phyloP scores from a whole-genome alignment of 306 rosid species.

The Cucurbita pepo region DNA sequence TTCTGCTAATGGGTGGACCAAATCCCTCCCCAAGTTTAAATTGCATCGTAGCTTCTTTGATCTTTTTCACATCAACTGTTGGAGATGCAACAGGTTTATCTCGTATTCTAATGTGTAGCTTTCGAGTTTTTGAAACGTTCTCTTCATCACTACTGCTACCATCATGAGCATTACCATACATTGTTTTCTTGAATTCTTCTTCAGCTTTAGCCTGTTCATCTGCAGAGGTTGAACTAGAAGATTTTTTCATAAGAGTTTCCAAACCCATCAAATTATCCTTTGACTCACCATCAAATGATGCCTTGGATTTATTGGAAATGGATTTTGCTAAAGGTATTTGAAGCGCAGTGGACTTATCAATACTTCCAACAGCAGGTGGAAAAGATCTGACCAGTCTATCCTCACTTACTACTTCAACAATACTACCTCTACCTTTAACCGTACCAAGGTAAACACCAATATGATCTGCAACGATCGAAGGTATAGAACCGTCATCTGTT shows the following conservation, averaged over 20 bases:
- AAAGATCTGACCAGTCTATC: constrained; percentile 65
- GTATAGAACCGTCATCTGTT: constrained; percentile 82
- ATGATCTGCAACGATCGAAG: constrained; percentile 78
- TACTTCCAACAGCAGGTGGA: constrained; percentile 25
- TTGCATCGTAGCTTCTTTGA: constrained; percentile 88
- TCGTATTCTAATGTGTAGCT: constrained; percentile 67
- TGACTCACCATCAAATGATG: constrained; percentile 30
- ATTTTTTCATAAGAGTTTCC: constrained; percentile 43
- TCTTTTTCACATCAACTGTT: constrained; percentile 75
- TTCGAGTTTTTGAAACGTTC: constrained; percentile 61
- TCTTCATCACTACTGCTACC: constrained; percentile 98
- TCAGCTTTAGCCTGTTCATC: constrained; percentile 92
- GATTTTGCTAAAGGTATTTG: constrained; percentile 29
- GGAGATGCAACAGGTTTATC: constrained; percentile 64
- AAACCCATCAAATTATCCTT: constrained; percentile 52
- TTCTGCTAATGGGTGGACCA: constrained; percentile 49
- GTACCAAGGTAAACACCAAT: constrained; percentile 89
- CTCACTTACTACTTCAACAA: constrained; percentile 91
- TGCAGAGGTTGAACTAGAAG: constrained; percentile 30
- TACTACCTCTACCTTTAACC: constrained; percentile 80
- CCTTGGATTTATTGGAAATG: constrained; percentile 27
- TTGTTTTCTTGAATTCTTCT: constrained; percentile 88
- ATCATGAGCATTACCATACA: constrained; percentile 65
- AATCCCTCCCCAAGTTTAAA: constrained; percentile 66
- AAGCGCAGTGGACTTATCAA: constrained; percentile 36